Evolutionary conservation across 1,139 yeast species (phyloP), one percentile per base, ranked within the genome.

Genomic region (Saccharomyces hybrid): DNA sequence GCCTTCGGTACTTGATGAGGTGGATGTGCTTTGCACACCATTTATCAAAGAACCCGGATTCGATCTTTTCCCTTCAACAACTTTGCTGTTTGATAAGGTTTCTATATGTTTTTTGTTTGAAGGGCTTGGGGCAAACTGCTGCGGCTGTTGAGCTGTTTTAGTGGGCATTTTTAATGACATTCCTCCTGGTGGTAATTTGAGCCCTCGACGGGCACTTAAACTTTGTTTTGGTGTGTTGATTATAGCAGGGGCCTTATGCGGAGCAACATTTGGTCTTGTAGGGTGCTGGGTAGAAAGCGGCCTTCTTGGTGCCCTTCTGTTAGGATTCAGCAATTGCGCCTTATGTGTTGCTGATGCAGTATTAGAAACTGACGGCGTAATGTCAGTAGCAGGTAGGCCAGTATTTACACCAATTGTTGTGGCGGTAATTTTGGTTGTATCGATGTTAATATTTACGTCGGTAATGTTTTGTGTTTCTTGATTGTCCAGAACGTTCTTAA

Each of bases 201-300:
- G 54, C 2, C 73, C 72, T 54, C 73, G 62, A 48, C 72, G 65
- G 5, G 71, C 70, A 59, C 71, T 68, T 51, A 70, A 56, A 49
- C 72, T 67, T 55, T 63, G 70, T 52, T 63, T 53, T 46, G 52
- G 58, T 9, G 42, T 34, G 6, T 38, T 38, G 13, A 38, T 38
- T 9, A 49, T 26, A 3, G 55, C 27, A 32, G 54, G 23, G 23
- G 51, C 49, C 11, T 47, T 46, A 32, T 48, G 46, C 31, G 44
- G 47, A 1, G 41, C 32, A 6, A 34, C 54, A 13, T 52, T 52
- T 50, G 48, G 50, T 34, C 52, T 46, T 20, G 52, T 47, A 9
- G 49, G 41, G 13, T 54, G 50, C 23, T 51, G 51, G 26, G 41
- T 54, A 42, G 38, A 51, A 46, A 53, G 52, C 14, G 65, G 66